Conservation (phyloP, 441 rosid genomes). For the Brassica balearica region DNA sequence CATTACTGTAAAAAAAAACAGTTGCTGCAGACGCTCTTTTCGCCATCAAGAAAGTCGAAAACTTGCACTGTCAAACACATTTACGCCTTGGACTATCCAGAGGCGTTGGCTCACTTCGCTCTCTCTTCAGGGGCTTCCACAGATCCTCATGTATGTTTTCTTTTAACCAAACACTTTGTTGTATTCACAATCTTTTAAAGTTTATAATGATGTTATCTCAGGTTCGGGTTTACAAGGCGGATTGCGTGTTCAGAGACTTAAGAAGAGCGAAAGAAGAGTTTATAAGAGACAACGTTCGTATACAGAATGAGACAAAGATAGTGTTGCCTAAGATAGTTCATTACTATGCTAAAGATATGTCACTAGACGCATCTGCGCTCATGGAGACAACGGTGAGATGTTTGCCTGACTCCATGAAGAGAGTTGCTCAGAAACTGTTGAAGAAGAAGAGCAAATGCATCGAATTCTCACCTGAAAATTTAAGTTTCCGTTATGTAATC, state of each 20-base stretch:
- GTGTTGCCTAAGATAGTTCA: slow-evolving; percentile 62
- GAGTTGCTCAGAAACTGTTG: slow-evolving; percentile 51
- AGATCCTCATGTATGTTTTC: slow-evolving; percentile 64
- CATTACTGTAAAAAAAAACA: slow-evolving; percentile 43
- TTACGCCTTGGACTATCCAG: slow-evolving; percentile 78
- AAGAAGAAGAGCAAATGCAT: slow-evolving; percentile 56
- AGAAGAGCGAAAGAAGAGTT: slow-evolving; percentile 66
- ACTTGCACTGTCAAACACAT: slow-evolving; percentile 54
- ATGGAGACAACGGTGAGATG: slow-evolving; percentile 49
- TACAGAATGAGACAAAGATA: slow-evolving; percentile 66
- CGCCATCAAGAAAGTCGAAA: slow-evolving; percentile 75
- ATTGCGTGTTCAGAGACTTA: slow-evolving; percentile 65
- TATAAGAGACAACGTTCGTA: slow-evolving; percentile 55
- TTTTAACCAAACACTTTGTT: background rate
- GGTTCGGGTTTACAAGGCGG: slow-evolving; percentile 72
- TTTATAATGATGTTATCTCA: slow-evolving; percentile 22
- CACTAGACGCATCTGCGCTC: slow-evolving; percentile 50
- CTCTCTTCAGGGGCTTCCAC: slow-evolving; percentile 76
- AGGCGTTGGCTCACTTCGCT: slow-evolving; percentile 85
- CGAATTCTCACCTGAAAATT: slow-evolving; percentile 66
- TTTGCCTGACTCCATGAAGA: slow-evolving; percentile 55
- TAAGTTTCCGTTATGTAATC: slow-evolving; percentile 68
- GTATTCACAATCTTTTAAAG: background rate
- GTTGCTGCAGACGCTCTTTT: slow-evolving; percentile 77
- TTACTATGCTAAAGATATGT: slow-evolving; percentile 71